A percentile compares a stretch with the other conserved stretches of the same genome.
phyloP scores from a whole-genome alignment of 495 filamentous ascomycete genomes.

The Pyrenopolyporus hunteri region DNA sequence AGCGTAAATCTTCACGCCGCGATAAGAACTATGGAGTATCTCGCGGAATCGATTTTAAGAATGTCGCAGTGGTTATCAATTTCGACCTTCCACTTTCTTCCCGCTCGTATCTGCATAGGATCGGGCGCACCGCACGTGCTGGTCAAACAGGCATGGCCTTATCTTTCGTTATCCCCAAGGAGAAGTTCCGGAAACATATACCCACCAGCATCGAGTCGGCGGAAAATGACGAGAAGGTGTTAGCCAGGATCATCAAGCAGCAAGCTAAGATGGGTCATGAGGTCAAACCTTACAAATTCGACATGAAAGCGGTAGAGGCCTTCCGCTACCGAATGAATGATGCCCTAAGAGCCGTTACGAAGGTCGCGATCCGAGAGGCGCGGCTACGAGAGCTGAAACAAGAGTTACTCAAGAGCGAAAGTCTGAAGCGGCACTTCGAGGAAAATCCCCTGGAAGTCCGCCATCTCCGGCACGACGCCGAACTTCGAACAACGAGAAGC shows the following conservation, averaged over 20 bases:
- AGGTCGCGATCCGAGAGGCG: slow-evolving; percentile 83
- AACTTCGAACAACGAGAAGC: slow-evolving; percentile 76
- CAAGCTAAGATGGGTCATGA: slow-evolving; percentile 77
- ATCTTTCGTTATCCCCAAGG: slow-evolving; percentile 86
- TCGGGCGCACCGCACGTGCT: slow-evolving; percentile 90
- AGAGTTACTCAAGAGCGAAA: slow-evolving; percentile 90
- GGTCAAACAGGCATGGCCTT: slow-evolving; percentile 91
- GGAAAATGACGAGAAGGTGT: slow-evolving; percentile 82
- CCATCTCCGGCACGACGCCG: slow-evolving; percentile 88
- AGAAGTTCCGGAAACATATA: slow-evolving; percentile 84
- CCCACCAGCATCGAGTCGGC: slow-evolving; percentile 74
- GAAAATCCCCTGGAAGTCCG: slow-evolving; percentile 91
- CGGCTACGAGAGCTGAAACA: slow-evolving; percentile 83
- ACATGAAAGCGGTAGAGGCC: slow-evolving; percentile 88
- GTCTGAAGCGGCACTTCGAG: slow-evolving; percentile 92
- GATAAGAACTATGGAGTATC: slow-evolving; percentile 92
- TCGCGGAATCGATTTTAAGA: slow-evolving; percentile 89
- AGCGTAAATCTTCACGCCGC: slow-evolving; percentile 62
- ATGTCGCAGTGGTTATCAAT: slow-evolving; percentile 93
- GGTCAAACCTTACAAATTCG: slow-evolving; percentile 88
- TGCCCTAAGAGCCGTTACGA: slow-evolving; percentile 55
- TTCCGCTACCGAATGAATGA: slow-evolving; percentile 96
- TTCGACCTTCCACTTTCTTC: slow-evolving; percentile 89
- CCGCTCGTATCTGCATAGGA: slow-evolving; percentile 90
- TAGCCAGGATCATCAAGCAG: slow-evolving; percentile 72